These are phyloP conservation scores for Thalassiosira delicatula DNA, from an alignment of 352 stramenopile genomes.

Conservation along the genomic window DNA sequence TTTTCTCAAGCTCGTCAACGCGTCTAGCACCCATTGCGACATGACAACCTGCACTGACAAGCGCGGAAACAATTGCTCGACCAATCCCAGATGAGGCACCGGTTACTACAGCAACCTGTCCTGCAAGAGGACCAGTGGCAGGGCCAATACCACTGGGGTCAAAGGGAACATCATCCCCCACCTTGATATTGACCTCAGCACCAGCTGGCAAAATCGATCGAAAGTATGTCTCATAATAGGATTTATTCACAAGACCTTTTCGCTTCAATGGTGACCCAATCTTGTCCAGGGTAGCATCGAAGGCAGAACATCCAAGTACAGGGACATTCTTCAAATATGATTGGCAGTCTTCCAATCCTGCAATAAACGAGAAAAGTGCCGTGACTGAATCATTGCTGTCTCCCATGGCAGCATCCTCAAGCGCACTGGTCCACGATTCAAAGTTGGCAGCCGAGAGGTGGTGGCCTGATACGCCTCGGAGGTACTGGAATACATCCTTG, in stretches of 20 bases:
- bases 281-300: conserved; percentile 38
- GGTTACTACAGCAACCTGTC: conserved; percentile 49
- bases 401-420: conserved; percentile 31
- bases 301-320: conserved; percentile 42
- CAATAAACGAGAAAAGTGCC: conserved; percentile 42
- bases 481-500: conserved; percentile 32
- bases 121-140: conserved; percentile 27
- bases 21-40: conserved; percentile 51
- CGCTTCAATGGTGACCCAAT: conserved; percentile 24
- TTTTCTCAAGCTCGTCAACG: conserved; percentile 46
- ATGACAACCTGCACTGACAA: conserved; percentile 47
- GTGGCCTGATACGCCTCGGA: background rate
- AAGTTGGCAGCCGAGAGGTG: conserved; percentile 8
- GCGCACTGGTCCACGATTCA: conserved; percentile 29
- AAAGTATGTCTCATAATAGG: conserved; percentile 52
- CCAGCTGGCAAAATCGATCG: conserved; percentile 12
- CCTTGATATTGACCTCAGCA: background rate
- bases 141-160: conserved; percentile 21
- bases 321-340: conserved; percentile 41
- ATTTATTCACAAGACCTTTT: conserved; percentile 22
- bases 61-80: conserved; percentile 40
- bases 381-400: conserved; percentile 31
- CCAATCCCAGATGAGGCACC: conserved; percentile 47
- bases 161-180: conserved; percentile 17
- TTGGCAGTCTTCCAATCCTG: conserved; percentile 38